Evolutionary conservation across 2,329 filamentous ascomycete species (phyloP).

Genomic region (Thelonectria blattea): DNA sequence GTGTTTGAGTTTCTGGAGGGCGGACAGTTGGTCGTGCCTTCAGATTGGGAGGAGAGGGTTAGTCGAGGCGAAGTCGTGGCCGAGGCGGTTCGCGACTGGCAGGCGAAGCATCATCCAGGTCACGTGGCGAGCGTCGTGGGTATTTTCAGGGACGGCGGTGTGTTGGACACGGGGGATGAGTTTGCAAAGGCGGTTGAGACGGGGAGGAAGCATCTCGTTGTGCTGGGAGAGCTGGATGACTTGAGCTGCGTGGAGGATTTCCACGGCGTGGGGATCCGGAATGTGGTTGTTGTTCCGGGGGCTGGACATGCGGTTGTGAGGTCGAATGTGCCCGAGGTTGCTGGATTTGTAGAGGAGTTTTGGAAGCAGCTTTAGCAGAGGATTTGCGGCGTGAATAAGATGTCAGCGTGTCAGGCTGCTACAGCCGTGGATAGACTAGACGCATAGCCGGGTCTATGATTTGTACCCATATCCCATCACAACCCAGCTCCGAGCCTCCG

Average conservation of each 20-base stretch:
- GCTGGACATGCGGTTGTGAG: slow-evolving; percentile 37
- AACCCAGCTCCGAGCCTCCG: no score
- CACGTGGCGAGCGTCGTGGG: slow-evolving; percentile 53
- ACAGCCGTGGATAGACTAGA: no score
- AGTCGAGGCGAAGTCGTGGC: slow-evolving; percentile 51
- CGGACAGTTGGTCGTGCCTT: slow-evolving; percentile 47
- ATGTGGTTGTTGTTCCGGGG: slow-evolving; percentile 32
- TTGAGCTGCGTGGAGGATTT: slow-evolving; percentile 30
- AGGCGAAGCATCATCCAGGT: slow-evolving; percentile 52
- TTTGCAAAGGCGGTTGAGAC: slow-evolving; percentile 30
- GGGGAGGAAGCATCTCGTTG: slow-evolving; percentile 17
- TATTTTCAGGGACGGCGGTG: slow-evolving; percentile 53
- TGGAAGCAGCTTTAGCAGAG: slow-evolving; percentile 22
- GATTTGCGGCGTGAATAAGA: no score
- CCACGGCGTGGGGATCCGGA: slow-evolving; percentile 17
- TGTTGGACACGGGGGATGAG: slow-evolving; percentile 42
- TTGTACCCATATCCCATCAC: no score
- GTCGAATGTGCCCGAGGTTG: slow-evolving; percentile 31
- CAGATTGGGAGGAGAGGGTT: slow-evolving; percentile 52
- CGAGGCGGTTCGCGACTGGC: slow-evolving; percentile 55
- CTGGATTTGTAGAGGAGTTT: slow-evolving; percentile 19
- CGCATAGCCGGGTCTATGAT: no score
- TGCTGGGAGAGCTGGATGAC: slow-evolving; percentile 37
- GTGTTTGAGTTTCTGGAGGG: slow-evolving; percentile 51
- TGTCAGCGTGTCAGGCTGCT: no score